Evolutionary conservation across 208 protist species (phyloP), one percentile per base, ranked within the genome.

Genomic region (Paratrypanosoma confusum): DNA sequence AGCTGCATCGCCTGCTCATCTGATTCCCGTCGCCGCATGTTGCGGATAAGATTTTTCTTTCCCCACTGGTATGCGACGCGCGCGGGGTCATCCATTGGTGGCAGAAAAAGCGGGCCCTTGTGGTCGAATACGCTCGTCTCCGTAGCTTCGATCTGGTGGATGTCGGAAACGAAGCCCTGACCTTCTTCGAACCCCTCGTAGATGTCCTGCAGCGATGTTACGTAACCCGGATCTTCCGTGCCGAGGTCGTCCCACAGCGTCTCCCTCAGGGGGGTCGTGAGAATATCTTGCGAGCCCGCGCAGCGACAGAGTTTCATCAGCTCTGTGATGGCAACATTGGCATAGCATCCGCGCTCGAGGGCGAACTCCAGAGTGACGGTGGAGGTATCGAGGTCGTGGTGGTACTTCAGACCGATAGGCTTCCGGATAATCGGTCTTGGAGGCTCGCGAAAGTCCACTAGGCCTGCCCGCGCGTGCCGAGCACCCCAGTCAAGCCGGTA

Each of bases 271-370:
- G 82, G 82, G 31, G 81, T 50, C 31, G 60, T 7, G 1, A 75
- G 58, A 48, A 91, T 73, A 21, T 51, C 42, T 48, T 87, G 74
- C 5, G 71, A 43, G 8, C 82, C 82, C 29, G 72, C 65, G 49
- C 82, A 87, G 6, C 69, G 75, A 33, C 52, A 27, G 33, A 56
- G 39, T 44, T 80, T 82, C 69, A 91, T 72, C 21, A 91, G 53
- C 53, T 91, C 77, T 29, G 74, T 76, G 18, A 91, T 53, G 18
- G 77, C 78, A 28, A 91, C 82, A 36, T 91, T 91, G 5, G 82
- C 82, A 42, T 91, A 91, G 46, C 78, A 80, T 20, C 82, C 82
- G 20, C 82, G 77, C 61, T 87, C 74, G 2, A 91, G 47, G 7
- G 75, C 63, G 49, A 91, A 91, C 25, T 70, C 43, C 11, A 87